These are phyloP conservation scores for Alternaria dauci DNA, from an alignment of 2,329 filamentous ascomycete genomes.

Conservation along the genomic window DNA sequence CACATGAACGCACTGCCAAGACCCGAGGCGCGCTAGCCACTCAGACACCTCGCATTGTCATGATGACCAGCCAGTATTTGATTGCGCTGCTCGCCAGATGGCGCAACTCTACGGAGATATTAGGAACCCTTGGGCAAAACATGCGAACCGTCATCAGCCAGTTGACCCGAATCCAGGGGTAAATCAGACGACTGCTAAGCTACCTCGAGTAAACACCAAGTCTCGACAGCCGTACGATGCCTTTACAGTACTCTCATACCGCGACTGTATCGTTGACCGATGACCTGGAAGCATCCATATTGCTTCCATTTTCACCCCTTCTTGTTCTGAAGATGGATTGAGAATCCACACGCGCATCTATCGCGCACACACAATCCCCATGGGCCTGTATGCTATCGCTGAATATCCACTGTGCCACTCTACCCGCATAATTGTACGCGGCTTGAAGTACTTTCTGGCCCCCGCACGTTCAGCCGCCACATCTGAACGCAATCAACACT, in stretches of 20 bases:
- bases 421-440: background rate
- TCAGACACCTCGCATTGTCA: slow-evolving; percentile 2
- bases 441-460: background rate
- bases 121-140: background rate
- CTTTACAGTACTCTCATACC: background rate
- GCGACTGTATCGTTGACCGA: background rate
- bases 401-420: background rate
- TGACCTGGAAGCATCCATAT: background rate
- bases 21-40: slow-evolving; percentile 8
- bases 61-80: background rate
- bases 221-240: background rate
- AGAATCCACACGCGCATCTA: background rate
- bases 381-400: background rate
- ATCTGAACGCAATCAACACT: background rate
- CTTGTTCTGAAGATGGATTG: background rate
- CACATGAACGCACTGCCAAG: slow-evolving; percentile 16
- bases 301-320: background rate
- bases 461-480: background rate
- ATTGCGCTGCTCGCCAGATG: background rate
- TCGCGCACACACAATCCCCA: background rate
- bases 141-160: background rate
- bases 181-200: background rate
- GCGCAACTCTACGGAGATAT: background rate
- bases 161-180: background rate
- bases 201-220: background rate